Base-by-base conservation (phyloP, 495 filamentous ascomycete species). In the Aspergillus biplanus region DNA sequence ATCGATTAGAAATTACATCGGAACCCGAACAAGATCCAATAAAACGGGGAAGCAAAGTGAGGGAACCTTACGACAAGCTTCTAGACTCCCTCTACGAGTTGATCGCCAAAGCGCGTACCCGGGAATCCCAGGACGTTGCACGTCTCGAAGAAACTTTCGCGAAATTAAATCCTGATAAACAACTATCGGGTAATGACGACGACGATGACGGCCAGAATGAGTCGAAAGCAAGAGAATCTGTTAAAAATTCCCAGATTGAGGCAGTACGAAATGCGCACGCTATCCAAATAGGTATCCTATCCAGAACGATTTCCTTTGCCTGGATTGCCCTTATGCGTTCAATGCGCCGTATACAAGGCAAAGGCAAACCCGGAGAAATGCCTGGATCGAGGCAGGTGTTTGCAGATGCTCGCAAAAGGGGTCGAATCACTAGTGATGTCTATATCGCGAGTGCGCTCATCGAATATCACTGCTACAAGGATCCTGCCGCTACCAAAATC, bases 241-340 rank as follows among this genome's bases (percentile, higher is more conserved):
- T 80, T 5, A 88, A 86, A 67, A 83, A 86, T 27, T 75, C 80
- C 3, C 88, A 91, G 67, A 87, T 94, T 42, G 83, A 90, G 58
- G 85, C 86, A 9, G 83, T 96, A 13, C 86, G 88, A 61, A 84
- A 90, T 55, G 86, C 87, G 1, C 88, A 87, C 66, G 84, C 83
- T 6, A 84, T 85, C 5, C 91, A 96, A 66, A 88, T 88, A 32
- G 84, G 87, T 18, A 75, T 90, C 8, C 78, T 97, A 15, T 90
- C 87, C 15, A 88, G 87, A 63, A 90, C 89, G 0, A 85, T 98
- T 52, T 93, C 96, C 0, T 93, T 91, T 70, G 89, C 89, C 16
- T 99, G 95, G 95, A 94, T 99, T 70, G 91, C 92, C 33, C 80
- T 97, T 42, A 96, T 97, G 82, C 89, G 95, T 52, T 88, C 92